Base-by-base conservation (phyloP, 768 basidiomycete species). In the Sarcodon aspratus region DNA sequence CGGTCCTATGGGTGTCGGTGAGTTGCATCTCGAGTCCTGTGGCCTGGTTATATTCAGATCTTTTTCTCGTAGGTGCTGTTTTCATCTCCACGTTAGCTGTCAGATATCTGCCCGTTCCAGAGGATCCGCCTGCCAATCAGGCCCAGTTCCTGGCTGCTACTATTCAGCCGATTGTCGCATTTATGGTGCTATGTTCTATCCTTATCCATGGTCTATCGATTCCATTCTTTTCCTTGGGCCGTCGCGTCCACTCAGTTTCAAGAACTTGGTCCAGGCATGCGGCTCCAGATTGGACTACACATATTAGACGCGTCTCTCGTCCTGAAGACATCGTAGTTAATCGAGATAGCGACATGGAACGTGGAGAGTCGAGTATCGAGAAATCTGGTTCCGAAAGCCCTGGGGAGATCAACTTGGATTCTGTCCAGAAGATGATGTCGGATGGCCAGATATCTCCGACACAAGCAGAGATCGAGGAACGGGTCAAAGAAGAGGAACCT, bases 151-250 rank as follows among this genome's bases (percentile, higher is more conserved):
- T 99, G 12, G 73, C 79, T 1, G 70, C 80, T 10, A 71, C 79
- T 5, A 93, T 98, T 49, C 87, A 94, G 61, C 96, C 96, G 0
- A 89, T 99, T 55, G 87, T 92, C 9, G 82, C 86, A 1, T 97
- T 96, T 65, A 82, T 98, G 79, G 96, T 99, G 3, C 74, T 99
- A 7, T 82, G 80, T 56, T 95, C 91, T 0, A 88, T 97, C 52
- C 73, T 85, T 13, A 79, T 87, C 13, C 89, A 91, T 58, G 94
- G 92, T 2, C 71, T 96, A 7, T 94, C 91, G 9, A 96, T 99
- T 54, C 92, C 95, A 0, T 85, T 85, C 61, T 96, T 97, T 71
- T 92, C 92, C 17, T 79, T 98, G 31, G 85, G 92, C 13, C 74
- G 88, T 32, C 80, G 92, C 21, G 92, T 97, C n/a, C 92, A 94